A percentile compares a stretch with the other conserved stretches of the same genome.
Evolutionary conservation across 2,329 filamentous ascomycete species (phyloP).

Genomic region (Aaosphaeria pasadenensis): DNA sequence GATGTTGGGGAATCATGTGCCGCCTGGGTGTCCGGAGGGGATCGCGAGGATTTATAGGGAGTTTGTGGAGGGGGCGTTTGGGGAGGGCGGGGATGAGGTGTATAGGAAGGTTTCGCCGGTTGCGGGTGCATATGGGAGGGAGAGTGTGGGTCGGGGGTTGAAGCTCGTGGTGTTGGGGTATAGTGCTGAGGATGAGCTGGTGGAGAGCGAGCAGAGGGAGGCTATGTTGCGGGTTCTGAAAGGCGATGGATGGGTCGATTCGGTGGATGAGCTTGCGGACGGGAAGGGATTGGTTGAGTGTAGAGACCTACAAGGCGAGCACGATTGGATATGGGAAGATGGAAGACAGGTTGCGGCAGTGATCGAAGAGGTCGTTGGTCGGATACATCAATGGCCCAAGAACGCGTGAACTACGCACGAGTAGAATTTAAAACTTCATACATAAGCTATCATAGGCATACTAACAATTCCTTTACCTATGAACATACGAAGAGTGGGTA

Average conservation of each 20-base stretch:
- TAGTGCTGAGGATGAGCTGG: conserved; percentile 48
- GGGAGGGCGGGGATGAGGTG: conserved; percentile 39
- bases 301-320: conserved; percentile 54
- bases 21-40: conserved; percentile 19
- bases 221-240: conserved; percentile 52
- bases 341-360: conserved; percentile 55
- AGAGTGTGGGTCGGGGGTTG: conserved; percentile 32
- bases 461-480: background rate
- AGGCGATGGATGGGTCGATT: conserved; percentile 36
- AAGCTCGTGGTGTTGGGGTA: conserved; percentile 43
- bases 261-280: conserved; percentile 18
- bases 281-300: conserved; percentile 28
- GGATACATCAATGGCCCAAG: background rate
- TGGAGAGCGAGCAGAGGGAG: conserved; percentile 57
- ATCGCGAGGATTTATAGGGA: conserved; percentile 52
- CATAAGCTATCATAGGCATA: no score
- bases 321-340: conserved; percentile 63
- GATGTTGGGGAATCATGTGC: conserved; percentile 46
- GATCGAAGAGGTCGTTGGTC: conserved; percentile 24
- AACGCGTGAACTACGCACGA: no score
- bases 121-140: conserved; percentile 1
- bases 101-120: background rate
- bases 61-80: conserved; percentile 62
- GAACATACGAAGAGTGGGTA: background rate
- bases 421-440: no score